Conservation (phyloP, 106 monocot genomes). For the Xerophyta viscosa region DNA sequence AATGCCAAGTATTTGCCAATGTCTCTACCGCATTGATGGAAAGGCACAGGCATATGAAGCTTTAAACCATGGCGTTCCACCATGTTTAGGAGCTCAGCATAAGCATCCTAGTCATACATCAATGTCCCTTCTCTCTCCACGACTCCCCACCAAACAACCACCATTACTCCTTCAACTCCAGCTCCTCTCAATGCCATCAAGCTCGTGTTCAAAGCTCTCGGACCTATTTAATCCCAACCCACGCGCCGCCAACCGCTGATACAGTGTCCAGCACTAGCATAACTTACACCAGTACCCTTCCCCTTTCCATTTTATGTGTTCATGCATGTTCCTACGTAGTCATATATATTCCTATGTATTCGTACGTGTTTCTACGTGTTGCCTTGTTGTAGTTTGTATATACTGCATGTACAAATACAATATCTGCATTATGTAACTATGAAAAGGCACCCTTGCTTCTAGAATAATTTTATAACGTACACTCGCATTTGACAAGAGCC, state of each 20-base stretch:
- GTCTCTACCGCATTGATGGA: constrained; percentile 86
- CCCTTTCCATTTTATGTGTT: too few relatives aligned
- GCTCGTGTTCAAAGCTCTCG: constrained; percentile 53
- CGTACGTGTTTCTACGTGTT: too few relatives aligned
- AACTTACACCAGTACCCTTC: constrained; percentile 53
- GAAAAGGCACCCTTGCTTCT: too few relatives aligned
- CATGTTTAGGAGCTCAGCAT: constrained; percentile 63
- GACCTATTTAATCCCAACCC: constrained; percentile 16
- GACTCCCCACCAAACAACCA: constrained; percentile 90
- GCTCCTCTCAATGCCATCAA: constrained; percentile 63
- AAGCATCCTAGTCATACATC: constrained; percentile 66
- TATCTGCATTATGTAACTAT: too few relatives aligned
- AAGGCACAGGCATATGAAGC: constrained; percentile 82
- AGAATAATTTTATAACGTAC: too few relatives aligned
- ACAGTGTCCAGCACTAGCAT: constrained; percentile 83
- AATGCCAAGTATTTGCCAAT: too few relatives aligned
- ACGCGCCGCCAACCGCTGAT: constrained; percentile 11
- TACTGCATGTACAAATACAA: too few relatives aligned
- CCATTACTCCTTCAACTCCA: constrained; percentile 85
- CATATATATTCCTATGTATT: too few relatives aligned
- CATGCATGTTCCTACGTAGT: too few relatives aligned
- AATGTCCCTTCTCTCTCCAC: constrained; percentile 70
- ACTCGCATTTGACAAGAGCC: too few relatives aligned
- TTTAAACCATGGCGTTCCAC: constrained; percentile 40
- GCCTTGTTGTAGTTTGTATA: too few relatives aligned